Evolutionary conservation across 306 rosid genomes (phyloP).

Genomic region (Inga leiocalycina): DNA sequence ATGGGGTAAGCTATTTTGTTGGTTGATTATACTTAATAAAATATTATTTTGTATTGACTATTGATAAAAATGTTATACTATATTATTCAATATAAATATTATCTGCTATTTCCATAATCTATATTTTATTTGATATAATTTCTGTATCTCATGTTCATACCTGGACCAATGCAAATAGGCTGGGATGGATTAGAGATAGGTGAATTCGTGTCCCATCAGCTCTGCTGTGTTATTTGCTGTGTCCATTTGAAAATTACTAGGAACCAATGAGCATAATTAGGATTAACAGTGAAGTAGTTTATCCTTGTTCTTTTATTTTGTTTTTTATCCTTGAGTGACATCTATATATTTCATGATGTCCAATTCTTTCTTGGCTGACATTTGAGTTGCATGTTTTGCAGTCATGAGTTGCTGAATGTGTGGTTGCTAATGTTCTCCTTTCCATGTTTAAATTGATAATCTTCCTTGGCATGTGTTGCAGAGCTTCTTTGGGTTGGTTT

Average conservation of each 20-base stretch:
- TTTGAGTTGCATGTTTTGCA: constrained; percentile 24
- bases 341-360: constrained; percentile 5
- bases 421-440: constrained; percentile 22
- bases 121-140: neutral
- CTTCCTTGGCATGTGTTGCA: constrained; percentile 46
- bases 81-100: neutral
- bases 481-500: constrained; percentile 97
- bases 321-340: constrained; percentile 25
- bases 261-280: neutral
- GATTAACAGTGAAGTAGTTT: constrained; percentile 16
- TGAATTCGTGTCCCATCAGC: neutral
- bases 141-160: neutral
- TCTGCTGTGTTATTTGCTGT: constrained; percentile 10
- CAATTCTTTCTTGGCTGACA: constrained; percentile 10
- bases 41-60: neutral
- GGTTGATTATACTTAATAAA: neutral
- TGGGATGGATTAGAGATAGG: constrained; percentile 13
- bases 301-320: neutral
- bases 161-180: neutral
- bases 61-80: neutral
- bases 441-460: constrained; percentile 38
- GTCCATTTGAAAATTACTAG: neutral
- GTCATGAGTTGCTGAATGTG: constrained; percentile 17
- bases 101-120: neutral
- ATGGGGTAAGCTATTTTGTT: neutral